These are phyloP conservation scores for Pholiota conissans DNA, from an alignment of 768 basidiomycete genomes.

Conservation along the genomic window DNA sequence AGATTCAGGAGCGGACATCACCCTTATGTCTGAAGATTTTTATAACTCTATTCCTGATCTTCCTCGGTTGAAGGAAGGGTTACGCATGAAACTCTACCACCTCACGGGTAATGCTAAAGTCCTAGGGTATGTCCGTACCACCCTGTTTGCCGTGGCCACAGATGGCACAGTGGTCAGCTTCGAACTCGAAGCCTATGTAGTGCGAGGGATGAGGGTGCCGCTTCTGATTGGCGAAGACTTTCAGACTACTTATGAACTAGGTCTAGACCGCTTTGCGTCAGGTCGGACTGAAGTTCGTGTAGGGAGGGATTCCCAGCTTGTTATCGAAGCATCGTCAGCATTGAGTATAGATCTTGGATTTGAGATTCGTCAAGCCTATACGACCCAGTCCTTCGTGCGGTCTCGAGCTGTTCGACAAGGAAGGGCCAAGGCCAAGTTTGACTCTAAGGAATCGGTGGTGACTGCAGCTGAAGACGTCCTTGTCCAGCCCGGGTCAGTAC, in stretches of 20 bases:
- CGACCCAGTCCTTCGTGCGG: constrained; percentile 4
- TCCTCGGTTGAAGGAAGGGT: constrained; percentile 14
- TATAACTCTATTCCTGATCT: constrained; percentile 3
- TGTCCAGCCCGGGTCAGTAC: constrained; percentile 10
- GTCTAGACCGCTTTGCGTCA: constrained; percentile 2
- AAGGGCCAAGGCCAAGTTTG: not conserved
- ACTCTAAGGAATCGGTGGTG: not conserved
- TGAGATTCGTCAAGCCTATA: constrained; percentile 15
- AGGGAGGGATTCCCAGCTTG: not conserved
- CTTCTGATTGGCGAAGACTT: constrained; percentile 14
- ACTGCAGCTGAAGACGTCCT: constrained; percentile 9
- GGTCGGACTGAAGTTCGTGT: constrained; percentile 14
- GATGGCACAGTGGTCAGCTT: constrained; percentile 12
- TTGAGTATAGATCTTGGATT: constrained; percentile 18
- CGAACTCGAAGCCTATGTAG: constrained; percentile 24
- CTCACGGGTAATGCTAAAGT: constrained; percentile 11
- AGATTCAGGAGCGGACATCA: constrained; percentile 1
- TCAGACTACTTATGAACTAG: constrained; percentile 12
- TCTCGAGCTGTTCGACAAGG: not conserved
- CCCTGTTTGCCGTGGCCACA: constrained; percentile 1
- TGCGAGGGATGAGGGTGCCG: constrained; percentile 21
- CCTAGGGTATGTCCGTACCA: constrained; percentile 11
- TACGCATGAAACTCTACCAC: constrained; percentile 15
- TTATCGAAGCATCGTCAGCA: constrained; percentile 10
- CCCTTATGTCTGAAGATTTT: constrained; percentile 13